Conservation (phyloP, 2,329 filamentous ascomycete species). For the Colletotrichum echinochloae region DNA sequence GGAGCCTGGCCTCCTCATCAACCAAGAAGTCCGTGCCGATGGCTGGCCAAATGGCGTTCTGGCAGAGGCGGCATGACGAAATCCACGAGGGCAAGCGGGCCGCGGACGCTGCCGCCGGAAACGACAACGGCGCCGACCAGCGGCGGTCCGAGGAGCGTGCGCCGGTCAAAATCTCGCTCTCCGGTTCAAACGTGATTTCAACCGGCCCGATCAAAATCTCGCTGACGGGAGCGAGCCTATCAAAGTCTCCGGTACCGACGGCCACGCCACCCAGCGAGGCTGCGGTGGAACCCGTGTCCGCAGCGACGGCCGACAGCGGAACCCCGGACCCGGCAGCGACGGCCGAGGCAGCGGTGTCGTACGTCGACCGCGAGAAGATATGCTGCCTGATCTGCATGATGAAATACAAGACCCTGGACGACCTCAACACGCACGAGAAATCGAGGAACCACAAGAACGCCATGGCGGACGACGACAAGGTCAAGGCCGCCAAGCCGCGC, state of each 20-base stretch:
- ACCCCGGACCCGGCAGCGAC: conserved; percentile 34
- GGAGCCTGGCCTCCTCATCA: conserved; percentile 44
- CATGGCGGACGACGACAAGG: conserved; percentile 54
- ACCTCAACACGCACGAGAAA: conserved; percentile 57
- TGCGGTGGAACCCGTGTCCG: conserved; percentile 40
- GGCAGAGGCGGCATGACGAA: conserved; percentile 59
- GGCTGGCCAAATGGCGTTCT: conserved; percentile 58
- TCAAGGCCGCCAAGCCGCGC: conserved; percentile 62
- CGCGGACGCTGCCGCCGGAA: background rate
- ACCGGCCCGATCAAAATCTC: conserved; percentile 49
- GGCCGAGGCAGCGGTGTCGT: conserved; percentile 55
- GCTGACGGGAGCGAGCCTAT: conserved; percentile 41
- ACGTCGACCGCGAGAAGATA: conserved; percentile 66
- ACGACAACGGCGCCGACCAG: conserved; percentile 15
- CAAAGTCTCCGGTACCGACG: conserved; percentile 15
- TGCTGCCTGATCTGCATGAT: conserved; percentile 61
- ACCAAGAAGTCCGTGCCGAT: conserved; percentile 56
- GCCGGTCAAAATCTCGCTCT: conserved; percentile 43
- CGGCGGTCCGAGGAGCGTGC: conserved; percentile 24
- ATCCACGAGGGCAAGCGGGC: conserved; percentile 47
- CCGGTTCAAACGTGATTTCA: conserved; percentile 19
- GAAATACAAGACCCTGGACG: conserved; percentile 58
- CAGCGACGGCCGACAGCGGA: background rate
- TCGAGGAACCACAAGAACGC: conserved; percentile 57
- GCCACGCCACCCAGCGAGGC: background rate